Conservation (phyloP, 2,329 filamentous ascomycete genomes). For the Colletotrichum sp. region DNA sequence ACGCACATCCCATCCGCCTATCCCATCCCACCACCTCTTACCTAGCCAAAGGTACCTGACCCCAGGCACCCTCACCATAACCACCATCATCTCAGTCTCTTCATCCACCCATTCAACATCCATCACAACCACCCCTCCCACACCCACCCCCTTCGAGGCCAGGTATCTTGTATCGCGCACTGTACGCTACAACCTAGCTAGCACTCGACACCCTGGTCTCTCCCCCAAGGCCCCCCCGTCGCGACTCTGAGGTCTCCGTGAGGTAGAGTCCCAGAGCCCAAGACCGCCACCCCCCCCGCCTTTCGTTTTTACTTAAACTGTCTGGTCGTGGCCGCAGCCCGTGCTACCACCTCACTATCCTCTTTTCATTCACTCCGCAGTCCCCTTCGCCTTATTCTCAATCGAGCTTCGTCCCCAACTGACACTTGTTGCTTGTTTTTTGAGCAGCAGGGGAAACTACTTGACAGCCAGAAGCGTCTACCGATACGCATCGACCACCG, state of each 20-base stretch:
- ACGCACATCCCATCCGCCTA: not conserved
- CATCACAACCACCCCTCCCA: not conserved
- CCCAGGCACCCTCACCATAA: not conserved
- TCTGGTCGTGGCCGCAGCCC: conserved; percentile 46
- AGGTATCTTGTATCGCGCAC: conserved; percentile 10
- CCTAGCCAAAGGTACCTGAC: not conserved
- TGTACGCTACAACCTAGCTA: conserved; percentile 16
- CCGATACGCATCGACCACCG: not conserved
- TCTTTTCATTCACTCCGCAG: conserved; percentile 56
- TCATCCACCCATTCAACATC: not conserved
- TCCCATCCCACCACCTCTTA: not conserved
- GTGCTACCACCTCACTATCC: conserved; percentile 56
- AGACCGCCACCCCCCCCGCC: conserved; percentile 30
- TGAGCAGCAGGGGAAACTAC: conserved; percentile 37
- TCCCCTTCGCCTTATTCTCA: conserved; percentile 48
- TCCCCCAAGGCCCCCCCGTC: conserved; percentile 12
- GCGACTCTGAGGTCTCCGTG: conserved; percentile 4
- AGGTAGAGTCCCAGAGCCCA: not conserved
- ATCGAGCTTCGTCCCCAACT: conserved; percentile 35
- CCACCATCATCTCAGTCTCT: not conserved
- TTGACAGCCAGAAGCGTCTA: conserved; percentile 29
- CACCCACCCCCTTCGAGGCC: not conserved
- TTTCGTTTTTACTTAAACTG: conserved; percentile 41
- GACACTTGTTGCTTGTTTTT: conserved; percentile 43
- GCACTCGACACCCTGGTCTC: conserved; percentile 14